These are phyloP conservation scores for Solanum hybrid DNA, from an alignment of 305 asterid species.

Conservation along the genomic window DNA sequence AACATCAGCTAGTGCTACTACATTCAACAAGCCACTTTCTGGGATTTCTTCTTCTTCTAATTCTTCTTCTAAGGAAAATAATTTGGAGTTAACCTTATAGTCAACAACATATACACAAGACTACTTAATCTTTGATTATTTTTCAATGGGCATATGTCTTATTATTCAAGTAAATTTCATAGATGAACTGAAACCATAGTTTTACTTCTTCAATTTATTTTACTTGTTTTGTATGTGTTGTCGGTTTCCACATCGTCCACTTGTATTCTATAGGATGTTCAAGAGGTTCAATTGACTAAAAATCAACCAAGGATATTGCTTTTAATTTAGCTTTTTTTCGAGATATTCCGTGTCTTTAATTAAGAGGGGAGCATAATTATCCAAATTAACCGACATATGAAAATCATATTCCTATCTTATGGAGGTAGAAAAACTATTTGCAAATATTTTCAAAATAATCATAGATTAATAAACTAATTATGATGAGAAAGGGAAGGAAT, in stretches of 20 bases:
- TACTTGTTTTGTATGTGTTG: background rate
- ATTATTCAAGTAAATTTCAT: background rate
- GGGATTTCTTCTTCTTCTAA: background rate
- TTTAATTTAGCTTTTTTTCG: too few species aligned
- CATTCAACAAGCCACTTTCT: background rate
- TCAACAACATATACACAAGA: background rate
- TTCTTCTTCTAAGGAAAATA: background rate
- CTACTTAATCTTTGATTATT: background rate
- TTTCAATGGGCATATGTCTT: background rate
- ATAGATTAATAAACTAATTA: too few species aligned
- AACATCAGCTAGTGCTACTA: background rate
- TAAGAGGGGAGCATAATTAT: background rate
- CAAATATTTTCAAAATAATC: too few species aligned
- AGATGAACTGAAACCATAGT: background rate
- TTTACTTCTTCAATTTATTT: background rate
- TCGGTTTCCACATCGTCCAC: background rate
- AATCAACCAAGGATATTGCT: background rate
- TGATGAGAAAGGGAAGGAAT: too few species aligned
- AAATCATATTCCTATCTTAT: background rate
- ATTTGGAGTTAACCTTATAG: background rate
- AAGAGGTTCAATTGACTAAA: background rate
- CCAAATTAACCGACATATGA: too few species aligned
- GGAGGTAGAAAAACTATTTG: background rate
- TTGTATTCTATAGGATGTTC: background rate
- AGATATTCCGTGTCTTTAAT: background rate